phyloP scores from a whole-genome alignment of 306 rosid genomes.

The Delonix regia region DNA sequence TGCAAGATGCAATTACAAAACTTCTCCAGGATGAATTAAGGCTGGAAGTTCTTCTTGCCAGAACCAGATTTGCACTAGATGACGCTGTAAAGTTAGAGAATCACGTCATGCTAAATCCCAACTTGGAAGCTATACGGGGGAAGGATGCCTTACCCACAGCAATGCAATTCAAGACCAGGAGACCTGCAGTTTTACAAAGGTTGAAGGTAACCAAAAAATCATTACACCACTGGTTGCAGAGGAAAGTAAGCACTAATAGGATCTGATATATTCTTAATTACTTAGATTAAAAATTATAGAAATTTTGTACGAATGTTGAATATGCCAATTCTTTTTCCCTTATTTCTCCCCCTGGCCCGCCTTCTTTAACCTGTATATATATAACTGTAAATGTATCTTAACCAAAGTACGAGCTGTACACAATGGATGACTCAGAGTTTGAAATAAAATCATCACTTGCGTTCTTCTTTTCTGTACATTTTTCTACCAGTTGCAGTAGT shows the following conservation, averaged over 20 bases:
- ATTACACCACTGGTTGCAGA: constrained; percentile 66
- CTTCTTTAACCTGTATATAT: constrained; percentile 23
- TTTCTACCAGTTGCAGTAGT: constrained; percentile 5
- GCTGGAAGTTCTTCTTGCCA: constrained; percentile 66
- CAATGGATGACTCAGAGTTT: not conserved
- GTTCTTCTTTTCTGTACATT: not conserved
- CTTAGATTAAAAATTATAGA: constrained; percentile 6
- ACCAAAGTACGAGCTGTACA: constrained; percentile 23
- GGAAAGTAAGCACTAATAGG: constrained; percentile 40
- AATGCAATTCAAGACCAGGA: constrained; percentile 58
- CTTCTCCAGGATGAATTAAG: constrained; percentile 79
- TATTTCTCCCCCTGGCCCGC: not conserved
- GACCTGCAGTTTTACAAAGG: constrained; percentile 75
- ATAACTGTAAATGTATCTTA: constrained; percentile 21
- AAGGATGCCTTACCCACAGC: constrained; percentile 36
- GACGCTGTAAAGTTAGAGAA: constrained; percentile 38
- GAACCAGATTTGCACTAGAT: constrained; percentile 46
- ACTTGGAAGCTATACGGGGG: constrained; percentile 36
- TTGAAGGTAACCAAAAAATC: constrained; percentile 77
- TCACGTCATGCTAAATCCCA: constrained; percentile 35
- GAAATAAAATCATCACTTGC: constrained; percentile 27
- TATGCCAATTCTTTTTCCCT: not conserved
- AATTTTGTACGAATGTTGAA: constrained; percentile 40
- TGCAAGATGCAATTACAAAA: constrained; percentile 65
- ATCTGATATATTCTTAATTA: constrained; percentile 29